Evolutionary conservation across 1,284 basidiomycete genomes (phyloP).

Genomic region (Puccinia sorghi): DNA sequence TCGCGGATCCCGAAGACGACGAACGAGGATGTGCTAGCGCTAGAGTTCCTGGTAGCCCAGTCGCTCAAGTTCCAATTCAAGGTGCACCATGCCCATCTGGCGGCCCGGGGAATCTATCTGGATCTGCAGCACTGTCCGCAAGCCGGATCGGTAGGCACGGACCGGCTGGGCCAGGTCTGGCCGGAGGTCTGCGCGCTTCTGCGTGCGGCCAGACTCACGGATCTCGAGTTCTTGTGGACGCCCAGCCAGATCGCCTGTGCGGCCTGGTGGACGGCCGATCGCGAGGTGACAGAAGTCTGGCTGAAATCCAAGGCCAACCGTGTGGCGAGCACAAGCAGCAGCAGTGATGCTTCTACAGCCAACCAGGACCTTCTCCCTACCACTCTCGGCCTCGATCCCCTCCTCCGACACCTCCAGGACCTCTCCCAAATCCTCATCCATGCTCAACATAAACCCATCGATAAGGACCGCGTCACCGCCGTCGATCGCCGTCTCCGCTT

Average conservation of each 20-base stretch:
- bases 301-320: slow-evolving; percentile 52
- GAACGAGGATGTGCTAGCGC: slow-evolving; percentile 78
- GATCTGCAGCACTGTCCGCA: slow-evolving; percentile 74
- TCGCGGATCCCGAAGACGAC: slow-evolving; percentile 70
- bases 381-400: slow-evolving; percentile 25
- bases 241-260: slow-evolving; percentile 94
- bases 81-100: slow-evolving; percentile 84
- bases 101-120: slow-evolving; percentile 83
- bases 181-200: slow-evolving; percentile 67
- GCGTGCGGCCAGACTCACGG: slow-evolving; percentile 76
- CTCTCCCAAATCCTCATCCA: slow-evolving; percentile 66
- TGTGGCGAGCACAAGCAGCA: background rate
- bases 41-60: slow-evolving; percentile 94
- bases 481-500: slow-evolving; percentile 78
- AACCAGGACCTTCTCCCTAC: background rate
- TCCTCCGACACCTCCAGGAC: slow-evolving; percentile 62
- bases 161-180: slow-evolving; percentile 19
- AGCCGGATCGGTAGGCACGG: background rate
- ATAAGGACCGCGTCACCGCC: slow-evolving; percentile 78
- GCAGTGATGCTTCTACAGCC: background rate
- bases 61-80: slow-evolving; percentile 89
- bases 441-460: slow-evolving; percentile 66
- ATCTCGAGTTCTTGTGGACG: slow-evolving; percentile 85
- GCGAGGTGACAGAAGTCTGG: slow-evolving; percentile 69
- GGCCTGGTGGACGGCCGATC: slow-evolving; percentile 69